phyloP scores from a whole-genome alignment of 2,329 filamentous ascomycete genomes.

The Scytalidium sp. region DNA sequence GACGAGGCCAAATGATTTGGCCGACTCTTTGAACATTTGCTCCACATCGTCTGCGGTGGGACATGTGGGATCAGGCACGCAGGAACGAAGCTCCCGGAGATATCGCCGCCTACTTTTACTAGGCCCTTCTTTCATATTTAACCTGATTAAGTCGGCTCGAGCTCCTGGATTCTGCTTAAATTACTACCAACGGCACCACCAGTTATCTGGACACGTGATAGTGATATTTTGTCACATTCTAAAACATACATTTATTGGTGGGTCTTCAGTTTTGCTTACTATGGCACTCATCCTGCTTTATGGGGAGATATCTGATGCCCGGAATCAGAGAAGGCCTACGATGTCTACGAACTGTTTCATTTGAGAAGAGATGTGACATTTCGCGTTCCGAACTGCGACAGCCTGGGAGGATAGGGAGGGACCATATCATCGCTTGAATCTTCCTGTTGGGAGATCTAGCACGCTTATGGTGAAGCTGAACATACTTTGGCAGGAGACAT shows the following conservation, averaged over 20 bases:
- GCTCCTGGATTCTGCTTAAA: conserved; percentile 22
- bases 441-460: conserved; percentile 11
- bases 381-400: conserved; percentile 22
- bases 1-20: conserved; percentile 48
- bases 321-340: conserved; percentile 19
- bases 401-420: conserved; percentile 28
- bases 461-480: conserved; percentile 24
- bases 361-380: conserved; percentile 18
- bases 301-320: conserved; percentile 22
- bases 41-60: background rate
- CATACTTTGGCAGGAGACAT: conserved; percentile 20
- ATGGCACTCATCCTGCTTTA: conserved; percentile 16
- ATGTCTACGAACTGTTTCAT: conserved; percentile 7
- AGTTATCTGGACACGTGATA: conserved; percentile 19
- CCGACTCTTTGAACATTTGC: background rate
- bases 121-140: conserved; percentile 23
- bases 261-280: conserved; percentile 23
- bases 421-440: conserved; percentile 23
- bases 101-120: conserved; percentile 16
- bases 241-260: conserved; percentile 18
- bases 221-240: conserved; percentile 15
- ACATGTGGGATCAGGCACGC: background rate
- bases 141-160: conserved; percentile 22
- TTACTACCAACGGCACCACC: conserved; percentile 7
- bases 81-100: conserved; percentile 1